phyloP scores from a whole-genome alignment of 164 flowering plant genomes.

The Buxus sempervirens region DNA sequence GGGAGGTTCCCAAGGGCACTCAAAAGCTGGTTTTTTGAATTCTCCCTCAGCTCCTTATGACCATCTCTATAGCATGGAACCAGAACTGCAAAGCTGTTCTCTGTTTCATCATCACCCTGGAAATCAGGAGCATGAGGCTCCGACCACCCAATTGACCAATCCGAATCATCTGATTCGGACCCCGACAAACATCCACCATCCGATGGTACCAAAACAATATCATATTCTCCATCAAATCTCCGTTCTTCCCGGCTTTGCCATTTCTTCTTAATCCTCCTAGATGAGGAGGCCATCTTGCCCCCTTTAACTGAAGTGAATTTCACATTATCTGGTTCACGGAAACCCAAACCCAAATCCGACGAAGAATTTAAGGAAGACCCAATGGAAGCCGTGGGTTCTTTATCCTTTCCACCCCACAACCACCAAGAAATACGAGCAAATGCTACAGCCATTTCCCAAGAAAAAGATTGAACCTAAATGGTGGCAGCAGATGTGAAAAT shows the following conservation, averaged over 20 bases:
- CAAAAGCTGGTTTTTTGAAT: constrained; percentile 36
- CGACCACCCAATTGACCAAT: constrained; percentile 92
- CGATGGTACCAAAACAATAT: constrained; percentile 75
- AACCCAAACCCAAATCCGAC: constrained; percentile 20
- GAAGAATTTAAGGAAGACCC: constrained; percentile 32
- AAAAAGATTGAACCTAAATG: neutral
- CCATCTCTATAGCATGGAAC: constrained; percentile 78
- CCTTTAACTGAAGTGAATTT: constrained; percentile 38
- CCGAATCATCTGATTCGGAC: constrained; percentile 83
- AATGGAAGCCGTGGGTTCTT: constrained; percentile 31
- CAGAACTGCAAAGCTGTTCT: constrained; percentile 78
- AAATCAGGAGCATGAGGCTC: constrained; percentile 87
- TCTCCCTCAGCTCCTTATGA: constrained; percentile 27
- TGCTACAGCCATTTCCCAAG: constrained; percentile 34
- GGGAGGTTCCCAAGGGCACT: constrained; percentile 42
- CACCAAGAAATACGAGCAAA: constrained; percentile 46
- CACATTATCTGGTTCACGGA: constrained; percentile 35
- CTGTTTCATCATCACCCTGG: constrained; percentile 61
- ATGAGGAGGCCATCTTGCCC: constrained; percentile 28
- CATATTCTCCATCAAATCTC: constrained; percentile 66
- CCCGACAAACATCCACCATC: constrained; percentile 83
- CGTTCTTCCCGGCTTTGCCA: constrained; percentile 75
- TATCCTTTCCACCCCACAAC: constrained; percentile 44
- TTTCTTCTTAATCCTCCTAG: constrained; percentile 58
- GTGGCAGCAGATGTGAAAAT: neutral